A percentile compares a stretch with the other conserved stretches of the same genome.
These are phyloP conservation scores for Niebla homalea DNA, from an alignment of 495 filamentous ascomycete species.

Conservation along the genomic window DNA sequence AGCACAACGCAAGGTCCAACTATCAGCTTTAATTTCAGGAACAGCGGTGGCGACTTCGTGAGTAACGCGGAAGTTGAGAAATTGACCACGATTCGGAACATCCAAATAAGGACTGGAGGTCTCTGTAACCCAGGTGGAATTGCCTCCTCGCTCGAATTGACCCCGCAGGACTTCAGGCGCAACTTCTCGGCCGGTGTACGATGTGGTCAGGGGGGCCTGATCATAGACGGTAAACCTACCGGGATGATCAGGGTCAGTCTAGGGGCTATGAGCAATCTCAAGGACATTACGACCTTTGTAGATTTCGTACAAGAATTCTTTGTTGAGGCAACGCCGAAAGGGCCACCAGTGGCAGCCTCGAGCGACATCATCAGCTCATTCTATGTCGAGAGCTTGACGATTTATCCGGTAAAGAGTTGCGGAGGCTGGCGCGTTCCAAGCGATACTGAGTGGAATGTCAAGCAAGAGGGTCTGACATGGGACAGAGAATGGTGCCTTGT, in stretches of 20 bases:
- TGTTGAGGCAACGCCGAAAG: slow-evolving; percentile 12
- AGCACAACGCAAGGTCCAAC: slow-evolving; percentile 50
- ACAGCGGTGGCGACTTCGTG: slow-evolving; percentile 40
- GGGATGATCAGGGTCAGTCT: slow-evolving; percentile 55
- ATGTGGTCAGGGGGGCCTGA: slow-evolving; percentile 40
- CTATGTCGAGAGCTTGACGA: slow-evolving; percentile 16
- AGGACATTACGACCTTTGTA: slow-evolving; percentile 47
- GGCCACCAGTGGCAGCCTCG: background rate
- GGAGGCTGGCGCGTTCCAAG: slow-evolving; percentile 48
- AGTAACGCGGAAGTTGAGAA: slow-evolving; percentile 48
- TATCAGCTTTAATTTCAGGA: slow-evolving; percentile 54
- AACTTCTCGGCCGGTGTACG: slow-evolving; percentile 51
- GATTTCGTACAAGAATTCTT: slow-evolving; percentile 43
- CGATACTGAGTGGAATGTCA: slow-evolving; percentile 48
- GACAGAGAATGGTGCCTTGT: slow-evolving; percentile 78
- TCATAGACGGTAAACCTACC: slow-evolving; percentile 42
- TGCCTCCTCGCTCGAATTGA: slow-evolving; percentile 29
- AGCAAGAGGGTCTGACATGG: slow-evolving; percentile 60
- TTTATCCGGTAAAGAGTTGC: slow-evolving; percentile 68
- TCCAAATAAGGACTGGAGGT: slow-evolving; percentile 60
- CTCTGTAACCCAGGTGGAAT: slow-evolving; percentile 48
- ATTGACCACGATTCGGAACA: slow-evolving; percentile 43
- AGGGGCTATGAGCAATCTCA: slow-evolving; percentile 54
- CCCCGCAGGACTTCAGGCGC: slow-evolving; percentile 45
- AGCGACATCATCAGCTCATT: background rate